A percentile compares a stretch with the other conserved stretches of the same genome.
These are phyloP conservation scores for Metschnikowia borealis DNA, from an alignment of 805 yeast species.

Conservation along the genomic window DNA sequence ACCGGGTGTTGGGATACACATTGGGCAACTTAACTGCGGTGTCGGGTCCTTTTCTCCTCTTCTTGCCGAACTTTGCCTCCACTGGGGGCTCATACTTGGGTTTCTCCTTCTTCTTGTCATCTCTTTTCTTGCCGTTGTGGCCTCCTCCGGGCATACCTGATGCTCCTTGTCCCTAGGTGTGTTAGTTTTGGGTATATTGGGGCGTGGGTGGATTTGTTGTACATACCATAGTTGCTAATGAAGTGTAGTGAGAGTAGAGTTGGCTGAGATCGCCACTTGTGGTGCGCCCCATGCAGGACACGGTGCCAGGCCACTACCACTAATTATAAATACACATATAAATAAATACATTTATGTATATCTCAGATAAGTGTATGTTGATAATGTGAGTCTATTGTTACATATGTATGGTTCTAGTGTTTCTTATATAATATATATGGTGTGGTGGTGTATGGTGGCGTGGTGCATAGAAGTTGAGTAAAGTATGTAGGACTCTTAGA, in stretches of 20 bases:
- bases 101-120: conserved; percentile 69
- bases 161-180: conserved; percentile 49
- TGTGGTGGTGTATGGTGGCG: no score
- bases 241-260: conserved; percentile 4
- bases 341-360: no score
- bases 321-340: neutral
- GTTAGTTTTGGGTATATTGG: conserved; percentile 7
- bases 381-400: no score
- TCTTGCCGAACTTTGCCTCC: conserved; percentile 87
- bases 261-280: conserved; percentile 16
- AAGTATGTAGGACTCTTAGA: neutral
- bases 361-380: no score
- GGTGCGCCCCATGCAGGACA: conserved; percentile 4
- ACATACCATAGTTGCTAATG: conserved; percentile 13
- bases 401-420: no score
- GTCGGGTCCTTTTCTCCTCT: conserved; percentile 89
- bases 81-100: conserved; percentile 99
- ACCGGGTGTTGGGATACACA: conserved; percentile 89
- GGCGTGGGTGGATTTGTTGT: neutral
- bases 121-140: conserved; percentile 44
- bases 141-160: conserved; percentile 54
- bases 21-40: conserved; percentile 80
- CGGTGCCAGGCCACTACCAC: neutral
- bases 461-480: no score
- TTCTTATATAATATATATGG: no score